These are phyloP conservation scores for Acorus gramineus DNA, from an alignment of 106 monocot genomes.

Conservation along the genomic window DNA sequence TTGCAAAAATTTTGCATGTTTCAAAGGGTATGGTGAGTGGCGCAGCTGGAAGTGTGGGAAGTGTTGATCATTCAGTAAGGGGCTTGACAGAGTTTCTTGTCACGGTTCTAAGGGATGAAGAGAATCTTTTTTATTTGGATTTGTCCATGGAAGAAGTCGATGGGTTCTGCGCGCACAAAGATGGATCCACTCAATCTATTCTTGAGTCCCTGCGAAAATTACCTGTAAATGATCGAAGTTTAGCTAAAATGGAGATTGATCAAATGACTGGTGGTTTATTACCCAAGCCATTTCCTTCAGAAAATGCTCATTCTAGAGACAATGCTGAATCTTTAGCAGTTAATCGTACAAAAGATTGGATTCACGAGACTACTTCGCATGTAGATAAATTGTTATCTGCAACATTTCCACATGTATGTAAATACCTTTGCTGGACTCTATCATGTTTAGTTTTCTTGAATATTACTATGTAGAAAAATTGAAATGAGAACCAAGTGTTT, in stretches of 20 bases:
- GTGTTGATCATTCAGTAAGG: conserved; percentile 66
- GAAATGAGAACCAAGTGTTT: too few relatives aligned
- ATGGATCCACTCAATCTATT: conserved; percentile 38
- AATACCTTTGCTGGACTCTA: not conserved
- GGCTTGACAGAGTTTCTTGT: conserved; percentile 76
- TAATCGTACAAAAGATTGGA: conserved; percentile 65
- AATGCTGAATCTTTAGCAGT: conserved; percentile 35
- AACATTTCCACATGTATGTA: conserved; percentile 79
- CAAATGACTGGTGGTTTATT: conserved; percentile 3
- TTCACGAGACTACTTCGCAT: conserved; percentile 50
- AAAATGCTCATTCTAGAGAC: conserved; percentile 5
- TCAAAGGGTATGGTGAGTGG: conserved; percentile 70
- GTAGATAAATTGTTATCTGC: conserved; percentile 75
- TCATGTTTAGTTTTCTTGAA: not conserved
- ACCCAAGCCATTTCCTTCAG: conserved; percentile 1
- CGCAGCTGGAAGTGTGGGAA: conserved; percentile 58
- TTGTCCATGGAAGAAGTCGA: conserved; percentile 4
- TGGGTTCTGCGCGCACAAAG: conserved; percentile 7
- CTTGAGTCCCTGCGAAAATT: conserved; percentile 61
- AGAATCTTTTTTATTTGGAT: conserved; percentile 37
- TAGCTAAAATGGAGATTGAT: conserved; percentile 5
- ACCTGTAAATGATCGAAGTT: conserved; percentile 17
- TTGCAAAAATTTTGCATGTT: conserved; percentile 56
- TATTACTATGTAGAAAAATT: not conserved
- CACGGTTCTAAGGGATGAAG: conserved; percentile 59